Evolutionary conservation across 2,329 filamentous ascomycete genomes (phyloP), one percentile per base, ranked within the genome.

Genomic region (Arthrinium phaeospermum): DNA sequence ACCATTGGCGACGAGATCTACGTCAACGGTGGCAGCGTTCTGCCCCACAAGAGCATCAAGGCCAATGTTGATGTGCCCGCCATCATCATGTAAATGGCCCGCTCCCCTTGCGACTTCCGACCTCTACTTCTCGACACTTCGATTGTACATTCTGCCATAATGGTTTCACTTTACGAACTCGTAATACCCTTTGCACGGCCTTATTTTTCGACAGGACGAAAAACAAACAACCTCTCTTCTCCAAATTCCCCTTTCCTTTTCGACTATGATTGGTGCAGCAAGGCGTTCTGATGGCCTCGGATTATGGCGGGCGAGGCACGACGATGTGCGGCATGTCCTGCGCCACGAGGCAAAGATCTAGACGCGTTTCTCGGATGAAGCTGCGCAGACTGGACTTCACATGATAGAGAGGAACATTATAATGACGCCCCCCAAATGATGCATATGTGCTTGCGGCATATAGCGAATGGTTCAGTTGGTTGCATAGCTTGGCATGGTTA

Each of bases 41-140:
- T 99, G 76, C 96, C 96, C 8, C 96, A 99, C 87, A 99, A 99
- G 92, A 96, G 93, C 83, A 98, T 99, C 89, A 98, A 98, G 90
- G 91, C 92, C 80, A 99, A 99, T 83, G 94, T 99, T 79, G 96
- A 99, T 84, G 90, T 90, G 41, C 90, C 90, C 34, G 89, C 90
- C 74, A 91, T 92, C 76, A 92, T 92, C 80, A 92, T 92, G 90
- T 92, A 87, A 86, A 73, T 13, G 61, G 14, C 46, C 51, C 70
- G 30, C 49, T 24, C 8, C 30, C 67, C 37, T 47, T 45, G 41
- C 49, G 68, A 53, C 46, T 70, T 70, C 69, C 49, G 69, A 71
- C 68, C 72, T 72, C 71, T 27, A 51, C 41, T 73, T 70, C 68
- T 45, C 68, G 49, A 70, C 68, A 34, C 68, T 51, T 70, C 68